A percentile compares a stretch with the other conserved stretches of the same genome.
Conservation (phyloP, 805 yeast species). For the Candida khao-thaluensis region DNA sequence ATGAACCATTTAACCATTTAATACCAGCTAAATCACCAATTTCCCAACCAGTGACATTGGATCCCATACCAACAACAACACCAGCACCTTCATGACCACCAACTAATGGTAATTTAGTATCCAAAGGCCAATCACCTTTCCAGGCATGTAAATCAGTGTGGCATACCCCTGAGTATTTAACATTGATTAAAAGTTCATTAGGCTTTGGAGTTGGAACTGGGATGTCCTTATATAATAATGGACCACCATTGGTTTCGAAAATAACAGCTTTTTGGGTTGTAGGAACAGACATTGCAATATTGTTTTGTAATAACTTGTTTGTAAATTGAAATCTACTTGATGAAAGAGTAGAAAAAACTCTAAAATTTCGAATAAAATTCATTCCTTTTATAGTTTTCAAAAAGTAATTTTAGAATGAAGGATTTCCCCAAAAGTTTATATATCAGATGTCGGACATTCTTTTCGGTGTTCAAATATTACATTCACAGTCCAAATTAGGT, state of each 20-base stretch:
- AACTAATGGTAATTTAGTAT: conserved; percentile 45
- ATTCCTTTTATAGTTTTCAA: conserved; percentile 6
- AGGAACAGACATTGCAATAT: conserved; percentile 27
- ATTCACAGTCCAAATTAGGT: background rate
- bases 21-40: conserved; percentile 45
- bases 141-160: conserved; percentile 49
- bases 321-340: conserved; percentile 6
- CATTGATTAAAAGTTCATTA: conserved; percentile 41
- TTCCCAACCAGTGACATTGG: conserved; percentile 42
- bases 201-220: conserved; percentile 44
- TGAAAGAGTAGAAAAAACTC: conserved; percentile 4
- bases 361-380: conserved; percentile 5
- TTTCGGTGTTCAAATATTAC: background rate
- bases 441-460: conserved; percentile 6
- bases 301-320: conserved; percentile 1
- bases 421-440: conserved; percentile 5
- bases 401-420: too few relatives aligned
- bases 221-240: conserved; percentile 39
- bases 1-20: conserved; percentile 49
- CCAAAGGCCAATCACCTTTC: conserved; percentile 49
- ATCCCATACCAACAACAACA: conserved; percentile 43
- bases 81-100: conserved; percentile 53
- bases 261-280: conserved; percentile 43
- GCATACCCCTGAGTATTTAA: conserved; percentile 48
- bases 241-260: conserved; percentile 44